A percentile compares a stretch with the other conserved stretches of the same genome.
Evolutionary conservation across 2,329 filamentous ascomycete species (phyloP).

Genomic region (Scytalidium lignicola): DNA sequence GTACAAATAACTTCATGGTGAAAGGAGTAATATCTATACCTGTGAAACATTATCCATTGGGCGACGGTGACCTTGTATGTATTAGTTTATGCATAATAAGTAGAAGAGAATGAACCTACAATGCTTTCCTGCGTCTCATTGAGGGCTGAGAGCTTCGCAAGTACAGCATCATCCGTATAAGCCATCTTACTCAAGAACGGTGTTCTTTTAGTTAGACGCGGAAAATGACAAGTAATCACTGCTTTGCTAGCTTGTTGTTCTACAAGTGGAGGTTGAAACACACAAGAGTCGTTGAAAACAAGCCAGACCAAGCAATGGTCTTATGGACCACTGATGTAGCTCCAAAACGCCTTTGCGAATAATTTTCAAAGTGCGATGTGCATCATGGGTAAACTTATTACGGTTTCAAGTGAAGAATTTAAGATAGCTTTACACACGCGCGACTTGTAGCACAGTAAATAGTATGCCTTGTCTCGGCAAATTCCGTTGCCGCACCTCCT

Average conservation of each 20-base stretch:
- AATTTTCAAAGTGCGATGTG: neutral
- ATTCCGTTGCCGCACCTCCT: neutral
- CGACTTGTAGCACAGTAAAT: neutral
- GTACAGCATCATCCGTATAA: conserved; percentile 91
- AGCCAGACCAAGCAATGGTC: neutral
- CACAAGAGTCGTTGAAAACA: neutral
- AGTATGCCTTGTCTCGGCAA: neutral
- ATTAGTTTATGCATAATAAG: neutral
- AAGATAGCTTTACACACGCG: neutral
- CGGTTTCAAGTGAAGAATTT: neutral
- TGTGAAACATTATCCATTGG: conserved; percentile 99
- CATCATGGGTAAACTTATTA: neutral
- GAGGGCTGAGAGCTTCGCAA: conserved; percentile 88
- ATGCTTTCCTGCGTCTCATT: conserved; percentile 99
- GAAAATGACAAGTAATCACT: neutral
- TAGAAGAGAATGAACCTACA: conserved; percentile 25
- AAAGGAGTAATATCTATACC: conserved; percentile 47
- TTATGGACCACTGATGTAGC: neutral
- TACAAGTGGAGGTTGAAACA: neutral
- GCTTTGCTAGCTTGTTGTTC: neutral
- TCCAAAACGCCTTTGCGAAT: neutral
- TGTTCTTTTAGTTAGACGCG: neutral
- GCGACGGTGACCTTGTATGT: conserved; percentile 65
- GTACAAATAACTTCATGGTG: conserved; percentile 10
- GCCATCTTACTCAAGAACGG: conserved; percentile 55